Evolutionary conservation across 2,329 filamentous ascomycete species (phyloP).

Genomic region (Epichloe baconii): DNA sequence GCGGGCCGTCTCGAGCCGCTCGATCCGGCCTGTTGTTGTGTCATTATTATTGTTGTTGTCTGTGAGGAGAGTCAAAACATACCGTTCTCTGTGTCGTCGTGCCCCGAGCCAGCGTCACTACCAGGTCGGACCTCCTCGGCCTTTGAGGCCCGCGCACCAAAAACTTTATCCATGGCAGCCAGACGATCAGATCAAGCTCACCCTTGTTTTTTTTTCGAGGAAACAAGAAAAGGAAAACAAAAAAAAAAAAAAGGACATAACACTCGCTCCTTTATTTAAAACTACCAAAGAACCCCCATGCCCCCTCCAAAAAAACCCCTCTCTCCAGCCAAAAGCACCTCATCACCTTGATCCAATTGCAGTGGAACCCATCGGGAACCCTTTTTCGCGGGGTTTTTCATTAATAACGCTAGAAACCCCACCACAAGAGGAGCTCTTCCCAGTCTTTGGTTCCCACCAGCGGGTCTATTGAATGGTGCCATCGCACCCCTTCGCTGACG

Average conservation of each 20-base stretch:
- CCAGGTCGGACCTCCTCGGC: conserved; percentile 2
- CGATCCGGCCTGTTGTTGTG: not conserved
- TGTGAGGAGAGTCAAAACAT: not conserved
- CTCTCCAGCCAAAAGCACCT: not conserved
- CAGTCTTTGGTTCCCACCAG: not conserved
- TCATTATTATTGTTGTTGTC: not conserved
- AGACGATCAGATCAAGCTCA: not conserved
- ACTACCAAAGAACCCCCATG: no score
- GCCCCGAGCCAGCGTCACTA: conserved; percentile 4
- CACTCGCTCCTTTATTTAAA: no score
- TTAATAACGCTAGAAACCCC: not conserved
- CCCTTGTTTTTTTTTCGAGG: no score
- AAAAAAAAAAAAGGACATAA: not conserved
- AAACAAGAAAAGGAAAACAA: not conserved
- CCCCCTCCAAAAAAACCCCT: not conserved
- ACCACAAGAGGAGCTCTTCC: not conserved
- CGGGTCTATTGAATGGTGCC: conserved; percentile 10
- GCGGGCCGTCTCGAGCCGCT: conserved; percentile 22
- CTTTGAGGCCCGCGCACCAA: not conserved
- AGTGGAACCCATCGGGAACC: not conserved
- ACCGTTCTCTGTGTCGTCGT: conserved; percentile 5
- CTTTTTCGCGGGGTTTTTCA: not conserved
- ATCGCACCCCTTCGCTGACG: conserved; percentile 10
- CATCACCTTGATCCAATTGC: not conserved
- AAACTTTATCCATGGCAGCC: not conserved